These are phyloP conservation scores for Phalaenopsis equestris DNA, from an alignment of 106 monocot species.

Conservation along the genomic window DNA sequence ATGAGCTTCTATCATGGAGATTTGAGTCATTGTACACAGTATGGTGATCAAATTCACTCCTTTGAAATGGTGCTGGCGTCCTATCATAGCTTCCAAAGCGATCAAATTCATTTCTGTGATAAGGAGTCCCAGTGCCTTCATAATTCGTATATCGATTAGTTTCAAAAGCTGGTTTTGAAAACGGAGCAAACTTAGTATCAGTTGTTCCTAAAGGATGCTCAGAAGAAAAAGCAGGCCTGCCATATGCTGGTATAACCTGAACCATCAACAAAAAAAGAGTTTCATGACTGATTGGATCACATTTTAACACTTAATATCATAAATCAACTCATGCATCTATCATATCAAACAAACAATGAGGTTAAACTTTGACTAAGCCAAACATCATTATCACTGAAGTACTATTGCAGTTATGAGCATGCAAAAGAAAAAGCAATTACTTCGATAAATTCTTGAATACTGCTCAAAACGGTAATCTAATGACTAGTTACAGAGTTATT, in stretches of 20 bases:
- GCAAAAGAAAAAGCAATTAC: neutral
- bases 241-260: constrained; percentile 23
- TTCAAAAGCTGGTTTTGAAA: neutral
- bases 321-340: neutral
- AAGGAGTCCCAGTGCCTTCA: neutral
- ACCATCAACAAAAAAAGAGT: neutral
- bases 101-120: neutral
- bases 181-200: neutral
- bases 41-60: constrained; percentile 1
- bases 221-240: constrained; percentile 12
- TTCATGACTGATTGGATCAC: neutral
- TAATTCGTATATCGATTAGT: neutral
- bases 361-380: neutral
- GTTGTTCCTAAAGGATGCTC: neutral
- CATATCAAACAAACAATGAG: neutral
- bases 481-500: neutral
- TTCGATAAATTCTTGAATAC: neutral
- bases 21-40: constrained; percentile 5
- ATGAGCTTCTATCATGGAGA: constrained; percentile 7
- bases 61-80: constrained; percentile 1
- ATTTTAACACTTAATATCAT: neutral
- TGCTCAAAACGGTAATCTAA: neutral
- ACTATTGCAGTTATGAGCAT: neutral
- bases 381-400: neutral
- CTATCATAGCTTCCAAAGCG: constrained; percentile 5